Evolutionary conservation across 2,329 filamentous ascomycete genomes (phyloP).

Genomic region (Claviceps fusiformis): DNA sequence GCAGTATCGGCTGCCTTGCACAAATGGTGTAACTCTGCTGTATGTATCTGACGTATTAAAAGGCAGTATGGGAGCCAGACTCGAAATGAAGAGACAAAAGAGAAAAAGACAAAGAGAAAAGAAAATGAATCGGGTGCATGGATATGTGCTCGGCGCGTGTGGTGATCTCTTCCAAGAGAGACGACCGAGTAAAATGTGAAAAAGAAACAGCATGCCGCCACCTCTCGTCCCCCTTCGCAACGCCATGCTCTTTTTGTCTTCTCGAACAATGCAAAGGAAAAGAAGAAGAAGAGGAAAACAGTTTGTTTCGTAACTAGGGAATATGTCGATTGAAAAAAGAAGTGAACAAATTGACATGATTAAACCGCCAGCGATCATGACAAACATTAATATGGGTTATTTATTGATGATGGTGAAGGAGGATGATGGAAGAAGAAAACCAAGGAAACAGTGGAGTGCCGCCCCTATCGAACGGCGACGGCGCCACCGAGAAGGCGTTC

Average conservation of each 20-base stretch:
- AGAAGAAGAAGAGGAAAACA: too few species aligned
- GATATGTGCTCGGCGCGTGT: neutral
- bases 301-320: neutral
- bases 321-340: neutral
- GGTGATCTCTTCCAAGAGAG: neutral
- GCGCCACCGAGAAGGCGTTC: constrained; percentile 37
- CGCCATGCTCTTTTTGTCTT: neutral
- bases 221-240: neutral
- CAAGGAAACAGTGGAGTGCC: neutral
- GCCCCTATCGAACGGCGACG: constrained; percentile 23
- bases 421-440: neutral
- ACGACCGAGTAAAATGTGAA: neutral
- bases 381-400: neutral
- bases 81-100: too few species aligned
- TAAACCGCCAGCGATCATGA: neutral
- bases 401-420: neutral
- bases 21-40: too few species aligned
- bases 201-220: neutral
- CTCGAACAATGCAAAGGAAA: neutral
- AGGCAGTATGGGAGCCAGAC: neutral
- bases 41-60: neutral
- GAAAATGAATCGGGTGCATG: neutral
- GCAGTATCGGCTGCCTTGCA: too few species aligned
- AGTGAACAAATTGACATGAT: neutral
- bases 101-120: too few species aligned